Conservation (phyloP, 139 green algal genomes). For the Auxenochlorella pyrenoidosa region DNA sequence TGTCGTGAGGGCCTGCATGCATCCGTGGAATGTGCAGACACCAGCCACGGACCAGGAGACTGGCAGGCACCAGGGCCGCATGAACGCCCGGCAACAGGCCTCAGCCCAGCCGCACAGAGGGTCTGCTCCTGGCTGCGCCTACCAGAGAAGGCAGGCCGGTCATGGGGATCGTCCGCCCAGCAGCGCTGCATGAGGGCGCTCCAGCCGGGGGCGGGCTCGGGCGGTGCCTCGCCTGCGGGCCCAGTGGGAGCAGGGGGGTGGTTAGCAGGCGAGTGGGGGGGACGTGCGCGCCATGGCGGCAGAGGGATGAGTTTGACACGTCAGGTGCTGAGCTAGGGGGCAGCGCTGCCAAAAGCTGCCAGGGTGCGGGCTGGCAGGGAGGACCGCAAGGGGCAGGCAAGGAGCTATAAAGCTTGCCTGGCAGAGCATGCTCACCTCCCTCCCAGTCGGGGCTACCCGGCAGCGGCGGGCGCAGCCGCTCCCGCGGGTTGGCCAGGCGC, state of each 20-base stretch:
- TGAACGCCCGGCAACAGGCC: no score
- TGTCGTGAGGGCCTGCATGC: no score
- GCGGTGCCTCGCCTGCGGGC: constrained; percentile 1
- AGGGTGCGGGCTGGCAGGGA: background rate
- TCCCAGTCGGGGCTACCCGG: constrained; percentile 74
- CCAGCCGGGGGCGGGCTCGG: constrained; percentile 69
- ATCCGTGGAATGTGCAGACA: background rate
- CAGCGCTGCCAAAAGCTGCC: no score
- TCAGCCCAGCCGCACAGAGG: no score
- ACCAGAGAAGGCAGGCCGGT: constrained; percentile 60
- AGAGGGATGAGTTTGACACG: no score
- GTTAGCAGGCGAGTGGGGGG: no score
- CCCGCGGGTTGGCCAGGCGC: constrained; percentile 62
- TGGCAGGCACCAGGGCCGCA: background rate
- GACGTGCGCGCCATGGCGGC: no score
- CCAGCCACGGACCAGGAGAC: no score
- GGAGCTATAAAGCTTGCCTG: background rate
- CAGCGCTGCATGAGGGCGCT: constrained; percentile 64
- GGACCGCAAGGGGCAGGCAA: background rate
- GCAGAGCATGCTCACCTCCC: constrained; percentile 17
- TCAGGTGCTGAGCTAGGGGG: background rate
- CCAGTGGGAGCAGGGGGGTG: no score
- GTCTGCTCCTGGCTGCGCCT: no score
- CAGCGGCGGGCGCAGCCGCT: constrained; percentile 63
- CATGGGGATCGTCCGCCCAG: constrained; percentile 55